Evolutionary conservation across 2,329 filamentous ascomycete species (phyloP).

Genomic region (Phaeosphaeriaceae sp.): DNA sequence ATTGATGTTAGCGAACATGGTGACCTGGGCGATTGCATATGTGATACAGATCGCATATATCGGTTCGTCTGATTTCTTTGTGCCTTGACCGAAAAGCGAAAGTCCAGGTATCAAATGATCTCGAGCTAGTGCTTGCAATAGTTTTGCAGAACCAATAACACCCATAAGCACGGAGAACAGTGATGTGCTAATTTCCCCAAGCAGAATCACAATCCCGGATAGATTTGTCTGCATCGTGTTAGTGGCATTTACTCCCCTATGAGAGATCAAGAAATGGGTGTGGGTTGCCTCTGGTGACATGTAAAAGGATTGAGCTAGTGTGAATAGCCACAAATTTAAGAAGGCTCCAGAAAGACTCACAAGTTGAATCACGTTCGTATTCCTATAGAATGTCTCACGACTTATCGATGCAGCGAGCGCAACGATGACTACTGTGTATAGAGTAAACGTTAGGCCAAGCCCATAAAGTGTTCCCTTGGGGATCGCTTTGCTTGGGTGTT

Average conservation of each 20-base stretch:
- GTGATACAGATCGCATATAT: slow-evolving; percentile 78
- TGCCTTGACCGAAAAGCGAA: slow-evolving; percentile 75
- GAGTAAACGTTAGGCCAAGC: slow-evolving; percentile 74
- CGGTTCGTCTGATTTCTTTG: slow-evolving; percentile 74
- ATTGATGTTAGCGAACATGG: slow-evolving; percentile 83
- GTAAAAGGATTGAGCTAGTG: too few relatives aligned
- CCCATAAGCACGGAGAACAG: slow-evolving; percentile 90
- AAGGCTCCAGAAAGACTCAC: slow-evolving; percentile 43
- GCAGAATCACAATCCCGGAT: slow-evolving; percentile 74
- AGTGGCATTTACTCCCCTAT: neutral
- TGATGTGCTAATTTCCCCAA: slow-evolving; percentile 81
- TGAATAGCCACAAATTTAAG: too few relatives aligned
- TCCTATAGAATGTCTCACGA: slow-evolving; percentile 72
- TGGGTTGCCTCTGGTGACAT: too few relatives aligned
- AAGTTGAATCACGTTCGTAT: slow-evolving; percentile 80
- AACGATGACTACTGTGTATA: slow-evolving; percentile 78
- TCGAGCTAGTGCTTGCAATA: slow-evolving; percentile 81
- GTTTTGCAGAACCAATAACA: slow-evolving; percentile 81
- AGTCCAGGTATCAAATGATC: slow-evolving; percentile 81
- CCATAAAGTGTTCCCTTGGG: slow-evolving; percentile 83
- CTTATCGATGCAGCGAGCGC: slow-evolving; percentile 80
- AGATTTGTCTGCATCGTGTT: slow-evolving; percentile 64
- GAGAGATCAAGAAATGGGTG: too few relatives aligned
- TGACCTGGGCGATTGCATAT: slow-evolving; percentile 76
- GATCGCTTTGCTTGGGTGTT: slow-evolving; percentile 82